Conservation (phyloP, 306 rosid genomes). For the Arachis stenosperma region DNA sequence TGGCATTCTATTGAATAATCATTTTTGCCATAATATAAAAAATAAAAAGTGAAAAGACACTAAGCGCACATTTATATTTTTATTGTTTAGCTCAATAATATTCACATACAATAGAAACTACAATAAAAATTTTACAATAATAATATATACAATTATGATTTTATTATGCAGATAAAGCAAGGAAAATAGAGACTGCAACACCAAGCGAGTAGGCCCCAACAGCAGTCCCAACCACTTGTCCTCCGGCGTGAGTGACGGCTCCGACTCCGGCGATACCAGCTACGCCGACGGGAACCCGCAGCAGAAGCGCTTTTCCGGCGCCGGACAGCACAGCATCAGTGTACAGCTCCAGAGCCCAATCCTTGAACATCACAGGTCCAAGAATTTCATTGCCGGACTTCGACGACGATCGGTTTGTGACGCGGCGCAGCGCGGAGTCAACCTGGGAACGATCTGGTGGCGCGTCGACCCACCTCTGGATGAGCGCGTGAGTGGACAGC, state of each 20-base stretch:
- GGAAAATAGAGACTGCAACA: slow-evolving; percentile 57
- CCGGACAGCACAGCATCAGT: slow-evolving; percentile 53
- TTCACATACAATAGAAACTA: no score
- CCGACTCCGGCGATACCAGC: slow-evolving; percentile 78
- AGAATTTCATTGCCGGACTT: slow-evolving; percentile 15
- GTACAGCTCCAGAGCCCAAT: slow-evolving; percentile 71
- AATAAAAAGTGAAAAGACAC: no score
- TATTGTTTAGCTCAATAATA: no score
- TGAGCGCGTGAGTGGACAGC: slow-evolving; percentile 55
- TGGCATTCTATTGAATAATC: no score
- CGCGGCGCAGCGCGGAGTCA: slow-evolving; percentile 64
- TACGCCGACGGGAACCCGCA: slow-evolving; percentile 68
- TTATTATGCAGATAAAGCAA: slow-evolving; percentile 51
- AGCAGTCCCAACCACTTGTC: slow-evolving; percentile 56
- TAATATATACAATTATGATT: not conserved
- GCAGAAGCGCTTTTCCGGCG: slow-evolving; percentile 56
- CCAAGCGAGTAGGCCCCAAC: slow-evolving; percentile 74
- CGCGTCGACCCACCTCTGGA: slow-evolving; percentile 63
- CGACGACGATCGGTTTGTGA: slow-evolving; percentile 2
- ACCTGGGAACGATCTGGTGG: slow-evolving; percentile 65
- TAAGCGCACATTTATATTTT: no score
- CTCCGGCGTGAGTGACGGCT: slow-evolving; percentile 54
- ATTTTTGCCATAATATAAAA: no score
- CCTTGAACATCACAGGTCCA: slow-evolving; percentile 50
- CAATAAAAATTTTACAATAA: not conserved